Evolutionary conservation across 2,329 filamentous ascomycete genomes (phyloP).

Genomic region (Aureobasidium sp.): DNA sequence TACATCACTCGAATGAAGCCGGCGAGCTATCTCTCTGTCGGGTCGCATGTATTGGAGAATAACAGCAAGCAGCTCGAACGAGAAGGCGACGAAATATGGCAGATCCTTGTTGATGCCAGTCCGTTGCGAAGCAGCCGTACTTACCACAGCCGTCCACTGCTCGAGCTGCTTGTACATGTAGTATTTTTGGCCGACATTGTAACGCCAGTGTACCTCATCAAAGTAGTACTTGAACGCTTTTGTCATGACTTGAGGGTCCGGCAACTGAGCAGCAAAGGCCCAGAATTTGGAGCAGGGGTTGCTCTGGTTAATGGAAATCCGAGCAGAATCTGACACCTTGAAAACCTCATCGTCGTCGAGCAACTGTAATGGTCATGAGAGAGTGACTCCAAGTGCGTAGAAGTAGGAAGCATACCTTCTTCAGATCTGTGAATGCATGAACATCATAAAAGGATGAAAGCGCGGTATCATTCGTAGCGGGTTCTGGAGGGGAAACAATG

Average conservation of each 20-base stretch:
- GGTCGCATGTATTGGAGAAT: not conserved
- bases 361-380: not conserved
- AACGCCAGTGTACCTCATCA: not conserved
- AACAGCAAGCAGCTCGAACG: not conserved
- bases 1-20: not conserved
- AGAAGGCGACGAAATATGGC: not conserved
- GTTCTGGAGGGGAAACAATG: not conserved
- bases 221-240: constrained; percentile 1
- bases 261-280: not conserved
- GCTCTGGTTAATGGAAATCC: not conserved
- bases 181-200: not conserved
- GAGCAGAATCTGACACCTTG: not conserved
- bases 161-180: not conserved
- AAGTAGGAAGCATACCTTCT: not conserved
- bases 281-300: not conserved
- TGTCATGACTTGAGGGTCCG: not conserved
- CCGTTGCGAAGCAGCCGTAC: not conserved
- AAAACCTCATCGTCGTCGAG: not conserved
- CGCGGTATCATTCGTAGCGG: not conserved
- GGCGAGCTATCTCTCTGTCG: not conserved
- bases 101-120: not conserved
- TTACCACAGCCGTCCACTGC: not conserved
- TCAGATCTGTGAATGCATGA: constrained; percentile 1
- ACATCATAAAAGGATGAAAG: not conserved
- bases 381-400: not conserved